A percentile compares a stretch with the other conserved stretches of the same genome.
phyloP scores from a whole-genome alignment of 371 early-diverging fungal species.

The Chytridiales sp. region DNA sequence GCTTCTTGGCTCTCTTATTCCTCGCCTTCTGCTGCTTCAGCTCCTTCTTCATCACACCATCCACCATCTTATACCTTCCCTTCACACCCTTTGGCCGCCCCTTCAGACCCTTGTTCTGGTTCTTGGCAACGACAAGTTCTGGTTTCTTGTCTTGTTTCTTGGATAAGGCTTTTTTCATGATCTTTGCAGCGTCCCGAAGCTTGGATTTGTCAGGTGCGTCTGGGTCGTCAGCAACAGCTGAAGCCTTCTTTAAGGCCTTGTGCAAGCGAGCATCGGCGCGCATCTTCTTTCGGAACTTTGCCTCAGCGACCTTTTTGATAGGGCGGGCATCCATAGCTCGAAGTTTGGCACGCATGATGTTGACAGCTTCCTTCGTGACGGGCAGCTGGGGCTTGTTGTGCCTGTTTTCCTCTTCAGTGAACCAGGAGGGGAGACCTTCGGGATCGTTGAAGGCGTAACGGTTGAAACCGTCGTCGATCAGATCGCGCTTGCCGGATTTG shows the following conservation, averaged over 20 bases:
- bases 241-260: slow-evolving; percentile 86
- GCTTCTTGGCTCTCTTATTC: slow-evolving; percentile 18
- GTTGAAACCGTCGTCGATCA: slow-evolving; percentile 88
- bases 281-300: slow-evolving; percentile 94
- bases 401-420: slow-evolving; percentile 83
- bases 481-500: slow-evolving; percentile 51
- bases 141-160: slow-evolving; percentile 66
- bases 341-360: slow-evolving; percentile 74
- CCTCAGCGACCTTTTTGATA: slow-evolving; percentile 98
- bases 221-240: slow-evolving; percentile 77
- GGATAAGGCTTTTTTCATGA: slow-evolving; percentile 62
- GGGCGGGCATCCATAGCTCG: slow-evolving; percentile 91
- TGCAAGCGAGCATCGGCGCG: slow-evolving; percentile 58
- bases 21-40: slow-evolving; percentile 14
- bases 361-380: slow-evolving; percentile 93
- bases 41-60: slow-evolving; percentile 50
- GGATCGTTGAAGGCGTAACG: slow-evolving; percentile 86
- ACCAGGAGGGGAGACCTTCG: slow-evolving; percentile 88
- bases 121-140: slow-evolving; percentile 88
- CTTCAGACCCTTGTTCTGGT: slow-evolving; percentile 76
- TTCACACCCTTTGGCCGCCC: slow-evolving; percentile 97
- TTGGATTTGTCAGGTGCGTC: slow-evolving; percentile 90
- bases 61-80: slow-evolving; percentile 73
- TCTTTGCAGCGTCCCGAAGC: slow-evolving; percentile 73
- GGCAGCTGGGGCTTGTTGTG: slow-evolving; percentile 88